These are phyloP conservation scores for Mycena citricolor DNA, from an alignment of 1,284 basidiomycete genomes.

Conservation along the genomic window DNA sequence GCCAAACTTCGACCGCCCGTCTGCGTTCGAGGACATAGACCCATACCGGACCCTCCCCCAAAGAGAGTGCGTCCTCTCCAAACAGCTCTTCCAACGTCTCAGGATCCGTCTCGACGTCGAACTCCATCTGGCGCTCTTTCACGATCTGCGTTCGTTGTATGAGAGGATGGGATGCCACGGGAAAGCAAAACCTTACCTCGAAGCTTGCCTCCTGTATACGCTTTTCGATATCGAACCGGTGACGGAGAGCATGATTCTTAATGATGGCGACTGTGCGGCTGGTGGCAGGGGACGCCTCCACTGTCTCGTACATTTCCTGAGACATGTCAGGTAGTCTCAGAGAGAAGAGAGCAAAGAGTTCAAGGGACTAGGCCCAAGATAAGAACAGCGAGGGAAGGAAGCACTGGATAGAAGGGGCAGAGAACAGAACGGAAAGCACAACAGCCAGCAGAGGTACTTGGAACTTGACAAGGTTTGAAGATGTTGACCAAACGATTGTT, in stretches of 20 bases:
- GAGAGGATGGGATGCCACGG: not conserved
- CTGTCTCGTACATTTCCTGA: constrained; percentile 2
- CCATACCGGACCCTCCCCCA: constrained; percentile 82
- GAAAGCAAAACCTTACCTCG: constrained; percentile 58
- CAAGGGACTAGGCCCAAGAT: constrained; percentile 13
- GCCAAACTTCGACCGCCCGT: constrained; percentile 74
- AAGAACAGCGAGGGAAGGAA: constrained; percentile 8
- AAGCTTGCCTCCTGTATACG: constrained; percentile 74
- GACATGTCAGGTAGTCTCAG: too few relatives aligned
- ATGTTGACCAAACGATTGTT: too few relatives aligned
- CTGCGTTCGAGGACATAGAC: constrained; percentile 81
- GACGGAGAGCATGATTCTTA: constrained; percentile 68
- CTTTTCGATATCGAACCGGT: constrained; percentile 73
- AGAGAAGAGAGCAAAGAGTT: constrained; percentile 17
- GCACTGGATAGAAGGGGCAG: constrained; percentile 1
- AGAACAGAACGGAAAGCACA: constrained; percentile 13
- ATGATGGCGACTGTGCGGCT: constrained; percentile 78
- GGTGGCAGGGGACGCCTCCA: not conserved
- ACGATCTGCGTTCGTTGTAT: constrained; percentile 53
- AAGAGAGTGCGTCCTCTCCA: constrained; percentile 68
- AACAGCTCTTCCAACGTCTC: constrained; percentile 75
- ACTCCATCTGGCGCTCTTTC: constrained; percentile 82
- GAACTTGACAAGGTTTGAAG: too few relatives aligned
- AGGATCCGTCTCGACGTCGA: constrained; percentile 74
- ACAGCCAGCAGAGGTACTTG: too few relatives aligned